These are phyloP conservation scores for Flagelloscypha sp. DNA, from an alignment of 768 basidiomycete genomes.

Conservation along the genomic window DNA sequence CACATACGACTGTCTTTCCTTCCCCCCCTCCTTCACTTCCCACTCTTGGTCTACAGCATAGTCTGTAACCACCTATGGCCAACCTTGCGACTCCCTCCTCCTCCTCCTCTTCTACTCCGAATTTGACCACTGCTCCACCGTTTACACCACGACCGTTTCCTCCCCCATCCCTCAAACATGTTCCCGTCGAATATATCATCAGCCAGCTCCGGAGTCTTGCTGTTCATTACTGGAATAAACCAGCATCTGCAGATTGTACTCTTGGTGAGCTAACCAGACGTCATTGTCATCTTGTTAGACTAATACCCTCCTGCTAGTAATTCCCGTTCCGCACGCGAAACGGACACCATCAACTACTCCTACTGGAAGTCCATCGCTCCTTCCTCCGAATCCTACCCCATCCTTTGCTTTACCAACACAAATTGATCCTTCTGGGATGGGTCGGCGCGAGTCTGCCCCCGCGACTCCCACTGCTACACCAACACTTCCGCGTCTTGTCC, in stretches of 20 bases:
- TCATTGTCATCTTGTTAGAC: slow-evolving; percentile 3
- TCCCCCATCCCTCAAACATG: slow-evolving; percentile 50
- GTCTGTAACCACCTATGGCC: too few relatives aligned
- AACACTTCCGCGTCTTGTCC: too few relatives aligned
- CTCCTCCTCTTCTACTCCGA: slow-evolving; percentile 1
- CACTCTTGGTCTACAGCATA: too few relatives aligned
- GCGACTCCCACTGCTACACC: too few relatives aligned
- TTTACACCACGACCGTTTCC: slow-evolving; percentile 56
- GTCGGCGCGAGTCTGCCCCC: slow-evolving; percentile 46
- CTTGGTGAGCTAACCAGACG: slow-evolving; percentile 48
- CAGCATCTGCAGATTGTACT: slow-evolving; percentile 73
- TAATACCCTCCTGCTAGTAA: slow-evolving; percentile 26
- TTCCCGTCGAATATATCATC: slow-evolving; percentile 68
- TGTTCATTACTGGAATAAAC: slow-evolving; percentile 63
- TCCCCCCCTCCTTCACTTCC: too few relatives aligned
- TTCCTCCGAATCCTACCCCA: slow-evolving; percentile 19
- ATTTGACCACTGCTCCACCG: slow-evolving; percentile 16
- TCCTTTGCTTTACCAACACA: slow-evolving; percentile 22
- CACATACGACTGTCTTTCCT: too few relatives aligned
- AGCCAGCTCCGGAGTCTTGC: slow-evolving; percentile 62
- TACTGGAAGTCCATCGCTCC: slow-evolving; percentile 25
- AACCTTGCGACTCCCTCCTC: too few relatives aligned
- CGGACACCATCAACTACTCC: slow-evolving; percentile 8
- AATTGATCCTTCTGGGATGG: slow-evolving; percentile 35
- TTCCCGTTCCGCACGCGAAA: slow-evolving; percentile 35